These are phyloP conservation scores for Podila minutissima DNA, from an alignment of 192 early-diverging fungal species.

Conservation along the genomic window DNA sequence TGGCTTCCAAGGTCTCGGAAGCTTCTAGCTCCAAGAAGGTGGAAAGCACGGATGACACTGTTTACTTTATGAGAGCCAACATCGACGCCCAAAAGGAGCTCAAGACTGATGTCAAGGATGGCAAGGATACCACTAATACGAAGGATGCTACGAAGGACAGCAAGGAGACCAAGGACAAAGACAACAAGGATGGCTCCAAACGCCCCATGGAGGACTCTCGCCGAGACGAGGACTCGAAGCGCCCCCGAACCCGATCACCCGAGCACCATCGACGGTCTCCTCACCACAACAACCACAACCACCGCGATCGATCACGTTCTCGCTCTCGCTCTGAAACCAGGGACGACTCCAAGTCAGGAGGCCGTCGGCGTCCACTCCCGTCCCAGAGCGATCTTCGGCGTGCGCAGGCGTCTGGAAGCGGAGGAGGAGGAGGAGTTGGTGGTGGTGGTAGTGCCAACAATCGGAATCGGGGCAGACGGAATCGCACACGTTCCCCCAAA, in stretches of 20 bases:
- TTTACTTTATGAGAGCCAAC: not conserved
- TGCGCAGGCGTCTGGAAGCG: conserved; percentile 6
- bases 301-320: conserved; percentile 3
- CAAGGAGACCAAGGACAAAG: not conserved
- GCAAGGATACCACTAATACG: not conserved
- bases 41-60: not conserved
- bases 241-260: not conserved
- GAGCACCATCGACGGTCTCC: not conserved
- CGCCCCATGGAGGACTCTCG: not conserved
- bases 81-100: not conserved
- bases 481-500: not conserved
- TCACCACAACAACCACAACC: not conserved
- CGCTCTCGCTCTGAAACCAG: conserved; percentile 5
- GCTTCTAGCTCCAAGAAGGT: not conserved
- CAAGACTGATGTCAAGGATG: not conserved
- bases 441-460: conserved; percentile 6
- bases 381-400: conserved; percentile 15
- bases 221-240: not conserved
- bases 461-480: conserved; percentile 7
- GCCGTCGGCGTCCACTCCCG: conserved; percentile 6
- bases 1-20: not conserved
- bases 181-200: not conserved
- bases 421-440: conserved; percentile 7
- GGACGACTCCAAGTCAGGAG: not conserved
- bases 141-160: not conserved